Percentiles rank a stretch among this genome's conserved stretches.
These are phyloP conservation scores for Amauroascus verrucosus DNA, from an alignment of 2,329 filamentous ascomycete genomes.

Conservation along the genomic window DNA sequence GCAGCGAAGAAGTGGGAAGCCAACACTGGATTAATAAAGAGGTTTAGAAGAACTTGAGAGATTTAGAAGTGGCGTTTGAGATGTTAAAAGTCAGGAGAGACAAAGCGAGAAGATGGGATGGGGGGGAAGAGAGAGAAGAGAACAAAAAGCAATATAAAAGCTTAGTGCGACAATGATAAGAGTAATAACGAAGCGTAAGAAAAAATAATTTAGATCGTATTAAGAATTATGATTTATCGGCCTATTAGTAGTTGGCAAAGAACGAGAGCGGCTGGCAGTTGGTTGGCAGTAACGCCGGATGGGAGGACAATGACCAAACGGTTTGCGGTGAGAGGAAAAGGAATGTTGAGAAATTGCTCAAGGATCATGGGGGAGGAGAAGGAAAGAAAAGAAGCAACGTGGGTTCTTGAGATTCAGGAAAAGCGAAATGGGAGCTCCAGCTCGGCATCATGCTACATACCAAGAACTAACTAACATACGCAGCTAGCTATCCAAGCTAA, in stretches of 20 bases:
- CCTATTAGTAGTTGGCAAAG: background rate
- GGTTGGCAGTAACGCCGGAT: background rate
- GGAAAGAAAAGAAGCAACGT: constrained; percentile 9
- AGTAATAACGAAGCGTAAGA: constrained; percentile 8
- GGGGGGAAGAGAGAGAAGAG: background rate
- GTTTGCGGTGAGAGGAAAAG: constrained; percentile 10
- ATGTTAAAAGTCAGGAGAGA: too few species aligned
- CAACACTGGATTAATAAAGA: too few species aligned
- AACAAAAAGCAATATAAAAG: constrained; percentile 10
- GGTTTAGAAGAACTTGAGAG: too few species aligned
- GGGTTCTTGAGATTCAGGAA: background rate
- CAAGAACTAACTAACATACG: background rate
- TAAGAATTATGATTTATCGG: background rate
- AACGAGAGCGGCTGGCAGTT: background rate
- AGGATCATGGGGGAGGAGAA: constrained; percentile 2
- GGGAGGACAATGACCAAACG: background rate
- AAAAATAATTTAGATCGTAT: constrained; percentile 3
- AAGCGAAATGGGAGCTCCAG: background rate
- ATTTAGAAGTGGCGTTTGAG: too few species aligned
- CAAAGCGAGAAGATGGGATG: background rate
- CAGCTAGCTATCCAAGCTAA: background rate
- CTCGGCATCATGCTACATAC: background rate
- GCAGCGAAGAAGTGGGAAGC: too few species aligned
- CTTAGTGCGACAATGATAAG: constrained; percentile 7
- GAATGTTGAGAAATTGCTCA: background rate